Evolutionary conservation across 805 yeast species (phyloP), one percentile per base, ranked within the genome.

Genomic region (Clavispora asparagi): DNA sequence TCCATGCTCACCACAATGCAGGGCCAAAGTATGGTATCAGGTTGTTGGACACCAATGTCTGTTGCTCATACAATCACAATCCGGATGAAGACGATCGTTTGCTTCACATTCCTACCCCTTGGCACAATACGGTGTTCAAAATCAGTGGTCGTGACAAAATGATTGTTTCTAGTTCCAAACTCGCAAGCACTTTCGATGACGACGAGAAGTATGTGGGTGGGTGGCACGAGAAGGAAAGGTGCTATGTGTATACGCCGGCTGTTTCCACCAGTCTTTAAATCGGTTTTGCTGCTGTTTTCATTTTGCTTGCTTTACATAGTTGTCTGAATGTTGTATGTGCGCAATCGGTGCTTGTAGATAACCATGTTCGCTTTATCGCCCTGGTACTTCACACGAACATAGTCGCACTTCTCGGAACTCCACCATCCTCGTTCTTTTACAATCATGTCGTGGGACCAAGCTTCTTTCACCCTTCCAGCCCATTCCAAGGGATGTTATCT

Each of bases 401-500:
- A 17, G 25, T 33, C 37, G 37, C 37, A 33, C 25, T 33, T 32
- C 8, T n/a, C 9, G 19, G 13, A 16, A 14, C 12, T 7, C 16
- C 6, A 1, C 25, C 13, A 8, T 7, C 37, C 7, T 4, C 23
- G 12, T 19, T 14, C 13, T n/a, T 16, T 23, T 32, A 9, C 27
- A 14, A 33, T 9, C 13, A 48, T 48, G 48, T 61, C 75, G 19
- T 85, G 90, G 90, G 76, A 71, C 40, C 90, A 85, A 54, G 70
- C 65, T 37, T 76, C 73, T 39, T 74, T 85, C 57, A 58, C 80
- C 8, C 68, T 85, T 33, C 51, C 71, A 4, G 75, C 89, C 4
- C 74, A 86, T 37, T 58, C 81, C 7, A 76, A 83, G 52, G 95
- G 95, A 4, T 76, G 81, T 48, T 84, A 87, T 62, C 70, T 87